These are phyloP conservation scores for Alternaria sp. DNA, from an alignment of 2,329 filamentous ascomycete species.

Conservation along the genomic window DNA sequence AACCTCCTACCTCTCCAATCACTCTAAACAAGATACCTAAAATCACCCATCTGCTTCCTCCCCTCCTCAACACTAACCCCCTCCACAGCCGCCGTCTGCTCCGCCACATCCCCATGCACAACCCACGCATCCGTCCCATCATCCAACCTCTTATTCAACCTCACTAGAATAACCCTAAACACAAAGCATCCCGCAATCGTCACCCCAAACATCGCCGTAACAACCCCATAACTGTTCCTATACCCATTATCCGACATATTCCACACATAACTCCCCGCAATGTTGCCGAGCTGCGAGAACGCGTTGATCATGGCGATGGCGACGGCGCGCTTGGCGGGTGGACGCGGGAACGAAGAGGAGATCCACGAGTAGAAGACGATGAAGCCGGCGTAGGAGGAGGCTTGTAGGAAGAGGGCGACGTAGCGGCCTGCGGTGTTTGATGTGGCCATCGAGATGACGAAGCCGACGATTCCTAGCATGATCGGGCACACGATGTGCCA, in stretches of 20 bases:
- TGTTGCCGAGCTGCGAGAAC: constrained; percentile 44
- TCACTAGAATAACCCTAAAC: constrained; percentile 36
- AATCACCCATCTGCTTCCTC: constrained; percentile 34
- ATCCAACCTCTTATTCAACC: constrained; percentile 42
- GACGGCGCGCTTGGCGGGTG: constrained; percentile 66
- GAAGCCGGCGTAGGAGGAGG: constrained; percentile 50
- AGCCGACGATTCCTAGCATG: constrained; percentile 51
- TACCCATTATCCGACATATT: constrained; percentile 64
- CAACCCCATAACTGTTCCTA: constrained; percentile 69
- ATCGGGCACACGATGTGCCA: constrained; percentile 60
- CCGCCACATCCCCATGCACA: constrained; percentile 34
- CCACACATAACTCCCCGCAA: constrained; percentile 69
- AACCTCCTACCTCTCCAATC: neutral
- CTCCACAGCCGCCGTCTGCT: constrained; percentile 38
- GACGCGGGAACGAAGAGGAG: constrained; percentile 55
- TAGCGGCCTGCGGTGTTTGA: constrained; percentile 41
- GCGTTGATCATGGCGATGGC: constrained; percentile 68
- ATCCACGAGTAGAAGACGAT: constrained; percentile 49
- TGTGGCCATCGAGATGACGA: constrained; percentile 48
- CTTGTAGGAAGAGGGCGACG: constrained; percentile 43
- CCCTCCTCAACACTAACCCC: constrained; percentile 40
- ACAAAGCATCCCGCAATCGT: constrained; percentile 59
- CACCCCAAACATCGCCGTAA: constrained; percentile 68
- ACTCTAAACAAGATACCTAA: constrained; percentile 40
- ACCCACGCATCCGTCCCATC: constrained; percentile 38